Percentiles rank a stretch among this genome's conserved stretches.
Conservation (phyloP, 257 asterid species). For the Lavandula angustifolia region DNA sequence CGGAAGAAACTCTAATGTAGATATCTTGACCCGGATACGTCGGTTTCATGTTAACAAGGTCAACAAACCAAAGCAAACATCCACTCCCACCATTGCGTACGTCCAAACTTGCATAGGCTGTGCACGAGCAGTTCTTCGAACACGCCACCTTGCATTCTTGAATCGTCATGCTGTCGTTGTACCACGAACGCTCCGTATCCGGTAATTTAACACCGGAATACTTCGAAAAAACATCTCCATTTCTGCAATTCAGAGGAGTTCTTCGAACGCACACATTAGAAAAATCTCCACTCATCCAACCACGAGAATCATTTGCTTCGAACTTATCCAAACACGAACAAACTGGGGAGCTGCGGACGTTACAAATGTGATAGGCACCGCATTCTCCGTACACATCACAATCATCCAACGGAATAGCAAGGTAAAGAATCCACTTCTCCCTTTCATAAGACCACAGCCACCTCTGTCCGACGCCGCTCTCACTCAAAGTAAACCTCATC, state of each 20-base stretch:
- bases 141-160: constrained; percentile 1
- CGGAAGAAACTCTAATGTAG: constrained; percentile 41
- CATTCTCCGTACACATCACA: no score
- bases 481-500: no score
- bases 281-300: no score
- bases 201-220: constrained; percentile 34
- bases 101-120: constrained; percentile 17
- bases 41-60: constrained; percentile 40
- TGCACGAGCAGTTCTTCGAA: constrained; percentile 14
- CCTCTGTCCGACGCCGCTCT: no score
- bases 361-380: no score
- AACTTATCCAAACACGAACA: no score
- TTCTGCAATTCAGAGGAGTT: constrained; percentile 27
- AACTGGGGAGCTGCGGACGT: no score
- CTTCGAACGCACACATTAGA: constrained; percentile 30
- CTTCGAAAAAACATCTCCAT: constrained; percentile 27
- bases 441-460: no score
- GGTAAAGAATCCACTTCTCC: no score
- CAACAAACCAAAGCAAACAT: constrained; percentile 44
- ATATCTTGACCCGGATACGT: constrained; percentile 28
- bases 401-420: no score
- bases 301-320: no score
- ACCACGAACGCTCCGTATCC: constrained; percentile 27
- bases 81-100: not conserved
- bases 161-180: constrained; percentile 1